phyloP scores from a whole-genome alignment of 768 basidiomycete genomes.

The Daedalea quercina region DNA sequence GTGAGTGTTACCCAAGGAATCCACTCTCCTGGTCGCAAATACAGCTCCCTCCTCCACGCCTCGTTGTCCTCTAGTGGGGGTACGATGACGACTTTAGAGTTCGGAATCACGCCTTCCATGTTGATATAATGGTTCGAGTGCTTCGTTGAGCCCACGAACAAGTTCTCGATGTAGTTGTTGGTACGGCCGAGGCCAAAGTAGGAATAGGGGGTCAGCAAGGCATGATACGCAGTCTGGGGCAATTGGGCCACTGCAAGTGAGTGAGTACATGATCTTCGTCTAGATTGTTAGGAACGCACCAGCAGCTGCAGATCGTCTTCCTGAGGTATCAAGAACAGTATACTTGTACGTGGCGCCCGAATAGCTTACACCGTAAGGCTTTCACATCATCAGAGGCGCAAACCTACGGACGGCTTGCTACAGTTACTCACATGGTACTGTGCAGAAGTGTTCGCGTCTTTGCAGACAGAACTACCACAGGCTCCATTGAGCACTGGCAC shows the following conservation, averaged over 20 bases:
- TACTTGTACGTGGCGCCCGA: constrained; percentile 97
- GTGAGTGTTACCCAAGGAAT: constrained; percentile 96
- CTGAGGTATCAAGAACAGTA: constrained; percentile 88
- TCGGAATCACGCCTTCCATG: constrained; percentile 96
- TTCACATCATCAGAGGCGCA: background rate
- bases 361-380: constrained; percentile 94
- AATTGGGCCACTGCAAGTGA: constrained; percentile 71
- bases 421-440: constrained; percentile 58
- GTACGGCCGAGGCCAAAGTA: constrained; percentile 97
- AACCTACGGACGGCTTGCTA: background rate
- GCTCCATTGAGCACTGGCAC: constrained; percentile 83
- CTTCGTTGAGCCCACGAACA: constrained; percentile 90
- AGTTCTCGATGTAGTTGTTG: constrained; percentile 99
- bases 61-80: constrained; percentile 55
- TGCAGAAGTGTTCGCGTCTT: constrained; percentile 47
- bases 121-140: constrained; percentile 74
- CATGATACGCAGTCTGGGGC: constrained; percentile 87
- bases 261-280: constrained; percentile 4
- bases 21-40: constrained; percentile 92
- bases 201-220: constrained; percentile 86
- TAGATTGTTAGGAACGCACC: constrained; percentile 33
- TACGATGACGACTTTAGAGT: constrained; percentile 93
- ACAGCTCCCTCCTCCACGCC: constrained; percentile 84
- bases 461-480: constrained; percentile 79
- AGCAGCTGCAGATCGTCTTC: constrained; percentile 85